phyloP scores from a whole-genome alignment of 805 yeast genomes.

The Ogataea degrootiae region DNA sequence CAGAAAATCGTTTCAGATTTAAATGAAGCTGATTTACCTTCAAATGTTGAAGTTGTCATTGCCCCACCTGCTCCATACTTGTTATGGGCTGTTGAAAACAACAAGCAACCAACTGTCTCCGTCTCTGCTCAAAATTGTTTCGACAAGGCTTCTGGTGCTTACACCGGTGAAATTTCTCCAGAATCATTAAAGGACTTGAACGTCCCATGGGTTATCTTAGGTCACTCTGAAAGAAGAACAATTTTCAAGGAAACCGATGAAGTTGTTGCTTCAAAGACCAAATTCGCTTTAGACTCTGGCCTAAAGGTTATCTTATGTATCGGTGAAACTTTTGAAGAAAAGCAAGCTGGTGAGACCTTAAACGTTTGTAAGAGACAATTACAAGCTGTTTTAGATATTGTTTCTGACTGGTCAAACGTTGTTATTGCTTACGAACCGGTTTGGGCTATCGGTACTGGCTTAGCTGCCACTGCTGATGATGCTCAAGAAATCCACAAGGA shows the following conservation, averaged over 20 bases:
- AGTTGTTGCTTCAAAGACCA: conserved; percentile 88
- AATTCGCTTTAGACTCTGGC: conserved; percentile 88
- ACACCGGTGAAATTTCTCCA: conserved; percentile 95
- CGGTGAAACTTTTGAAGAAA: conserved; percentile 96
- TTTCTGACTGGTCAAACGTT: conserved; percentile 82
- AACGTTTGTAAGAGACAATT: conserved; percentile 86
- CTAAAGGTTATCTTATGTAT: conserved; percentile 91
- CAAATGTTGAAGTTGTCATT: conserved; percentile 85
- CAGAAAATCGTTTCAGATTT: conserved; percentile 77
- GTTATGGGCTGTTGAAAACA: conserved; percentile 62
- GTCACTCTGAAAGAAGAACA: conserved; percentile 98
- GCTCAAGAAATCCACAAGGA: conserved; percentile 92
- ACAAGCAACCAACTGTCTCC: conserved; percentile 66
- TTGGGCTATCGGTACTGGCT: conserved; percentile 99
- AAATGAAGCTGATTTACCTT: conserved; percentile 71
- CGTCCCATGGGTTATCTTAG: conserved; percentile 90
- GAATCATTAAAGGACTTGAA: conserved; percentile 86
- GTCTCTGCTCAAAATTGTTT: conserved; percentile 91
- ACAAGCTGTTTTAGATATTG: conserved; percentile 76
- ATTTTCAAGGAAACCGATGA: conserved; percentile 87
- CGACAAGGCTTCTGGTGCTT: conserved; percentile 89
- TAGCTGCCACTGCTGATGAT: conserved; percentile 97
- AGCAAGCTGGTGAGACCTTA: conserved; percentile 82
- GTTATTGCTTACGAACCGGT: conserved; percentile 99
- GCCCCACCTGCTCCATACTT: conserved; percentile 96